A percentile compares a stretch with the other conserved stretches of the same genome.
These are phyloP conservation scores for Zelopaecilomyces penicillatus DNA, from an alignment of 2,329 filamentous ascomycete species.

Conservation along the genomic window DNA sequence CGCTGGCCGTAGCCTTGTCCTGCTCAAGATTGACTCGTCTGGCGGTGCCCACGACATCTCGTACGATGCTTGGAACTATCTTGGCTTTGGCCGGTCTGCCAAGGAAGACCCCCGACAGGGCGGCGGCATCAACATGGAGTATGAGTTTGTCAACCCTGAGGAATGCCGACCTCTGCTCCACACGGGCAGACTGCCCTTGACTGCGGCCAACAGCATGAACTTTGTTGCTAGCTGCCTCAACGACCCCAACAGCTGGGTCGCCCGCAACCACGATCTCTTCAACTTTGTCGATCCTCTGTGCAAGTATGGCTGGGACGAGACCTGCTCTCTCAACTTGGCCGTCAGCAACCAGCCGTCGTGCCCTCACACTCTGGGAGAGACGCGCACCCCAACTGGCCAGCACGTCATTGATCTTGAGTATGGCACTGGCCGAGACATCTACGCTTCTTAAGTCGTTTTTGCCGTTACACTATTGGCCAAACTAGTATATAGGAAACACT, in stretches of 20 bases:
- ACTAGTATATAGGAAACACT: too few species aligned
- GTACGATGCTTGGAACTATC: constrained; percentile 55
- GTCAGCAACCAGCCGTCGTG: constrained; percentile 44
- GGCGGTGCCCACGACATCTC: constrained; percentile 49
- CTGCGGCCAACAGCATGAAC: constrained; percentile 50
- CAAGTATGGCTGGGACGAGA: constrained; percentile 42
- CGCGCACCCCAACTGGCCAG: constrained; percentile 14
- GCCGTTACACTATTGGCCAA: too few species aligned
- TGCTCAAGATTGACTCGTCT: constrained; percentile 50
- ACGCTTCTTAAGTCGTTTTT: constrained; percentile 1
- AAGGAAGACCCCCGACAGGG: constrained; percentile 35
- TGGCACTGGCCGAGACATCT: constrained; percentile 32
- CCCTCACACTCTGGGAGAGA: constrained; percentile 34
- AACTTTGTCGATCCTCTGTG: constrained; percentile 46
- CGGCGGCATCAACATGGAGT: constrained; percentile 44
- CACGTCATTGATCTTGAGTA: constrained; percentile 46
- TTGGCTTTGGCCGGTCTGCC: constrained; percentile 42
- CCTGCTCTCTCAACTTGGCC: constrained; percentile 39
- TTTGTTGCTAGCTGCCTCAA: constrained; percentile 40
- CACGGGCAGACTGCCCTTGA: constrained; percentile 43
- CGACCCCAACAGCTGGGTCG: constrained; percentile 40
- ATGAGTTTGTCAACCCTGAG: constrained; percentile 36
- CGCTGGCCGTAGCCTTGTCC: constrained; percentile 41
- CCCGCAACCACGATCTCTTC: constrained; percentile 42
- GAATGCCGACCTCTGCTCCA: constrained; percentile 43